phyloP scores from a whole-genome alignment of 2,329 filamentous ascomycete genomes.

The Pseudogymnoascus sp. region DNA sequence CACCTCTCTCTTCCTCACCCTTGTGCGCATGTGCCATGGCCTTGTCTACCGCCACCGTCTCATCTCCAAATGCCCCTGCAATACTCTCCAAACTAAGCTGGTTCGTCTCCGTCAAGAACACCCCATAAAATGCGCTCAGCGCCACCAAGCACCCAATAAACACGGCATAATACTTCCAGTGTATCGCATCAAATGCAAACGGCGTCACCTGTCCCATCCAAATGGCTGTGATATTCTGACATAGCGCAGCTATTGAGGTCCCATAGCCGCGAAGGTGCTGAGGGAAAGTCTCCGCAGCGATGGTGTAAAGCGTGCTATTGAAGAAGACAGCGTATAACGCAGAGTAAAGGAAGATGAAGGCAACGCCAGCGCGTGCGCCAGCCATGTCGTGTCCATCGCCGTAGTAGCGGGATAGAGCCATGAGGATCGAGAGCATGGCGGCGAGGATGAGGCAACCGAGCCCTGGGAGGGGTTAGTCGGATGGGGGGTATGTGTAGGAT shows the following conservation, averaged over 20 bases:
- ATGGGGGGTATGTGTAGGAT: constrained; percentile 16
- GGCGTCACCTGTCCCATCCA: constrained; percentile 26
- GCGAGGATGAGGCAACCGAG: constrained; percentile 21
- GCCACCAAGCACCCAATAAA: constrained; percentile 29
- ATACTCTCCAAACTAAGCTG: constrained; percentile 29
- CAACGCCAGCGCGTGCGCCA: constrained; percentile 23
- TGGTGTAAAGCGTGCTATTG: constrained; percentile 28
- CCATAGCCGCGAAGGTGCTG: constrained; percentile 20
- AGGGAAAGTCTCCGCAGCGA: constrained; percentile 27
- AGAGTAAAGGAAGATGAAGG: constrained; percentile 29
- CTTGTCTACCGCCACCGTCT: constrained; percentile 9
- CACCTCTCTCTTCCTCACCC: not conserved
- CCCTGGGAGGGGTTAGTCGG: constrained; percentile 17
- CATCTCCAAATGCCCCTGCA: constrained; percentile 29
- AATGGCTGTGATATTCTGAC: constrained; percentile 27
- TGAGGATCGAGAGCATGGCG: constrained; percentile 24
- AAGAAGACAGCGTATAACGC: constrained; percentile 25
- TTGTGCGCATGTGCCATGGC: not conserved
- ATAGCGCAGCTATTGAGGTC: constrained; percentile 25
- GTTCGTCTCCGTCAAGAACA: constrained; percentile 31
- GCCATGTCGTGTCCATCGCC: constrained; percentile 13
- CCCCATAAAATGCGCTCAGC: constrained; percentile 26
- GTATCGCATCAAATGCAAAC: constrained; percentile 24
- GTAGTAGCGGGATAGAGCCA: constrained; percentile 21
- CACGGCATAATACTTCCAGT: constrained; percentile 29